phyloP scores from a whole-genome alignment of 2,329 filamentous ascomycete genomes.

The Colletotrichum cereale region DNA sequence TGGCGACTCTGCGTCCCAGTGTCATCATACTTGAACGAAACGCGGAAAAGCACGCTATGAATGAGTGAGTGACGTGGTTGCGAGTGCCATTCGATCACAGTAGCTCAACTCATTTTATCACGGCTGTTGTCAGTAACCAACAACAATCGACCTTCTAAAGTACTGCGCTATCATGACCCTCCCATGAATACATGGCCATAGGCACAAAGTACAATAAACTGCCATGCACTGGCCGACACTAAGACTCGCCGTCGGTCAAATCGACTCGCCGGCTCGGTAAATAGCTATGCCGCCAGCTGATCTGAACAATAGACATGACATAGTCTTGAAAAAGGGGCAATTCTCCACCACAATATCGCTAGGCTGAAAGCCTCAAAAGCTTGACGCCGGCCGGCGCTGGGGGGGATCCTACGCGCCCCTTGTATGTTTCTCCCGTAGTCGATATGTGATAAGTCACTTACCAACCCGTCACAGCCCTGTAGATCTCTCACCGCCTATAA shows the following conservation, averaged over 20 bases:
- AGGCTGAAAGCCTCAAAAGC: slow-evolving; percentile 36
- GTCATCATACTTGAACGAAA: not conserved
- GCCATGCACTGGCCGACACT: not conserved
- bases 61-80: not conserved
- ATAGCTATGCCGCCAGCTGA: not conserved
- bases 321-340: slow-evolving; percentile 6
- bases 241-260: slow-evolving; percentile 29
- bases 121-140: not conserved
- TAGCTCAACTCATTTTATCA: not conserved
- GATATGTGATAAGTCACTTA: slow-evolving; percentile 33
- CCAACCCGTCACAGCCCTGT: slow-evolving; percentile 30
- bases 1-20: not conserved
- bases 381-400: slow-evolving; percentile 18
- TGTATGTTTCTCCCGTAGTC: slow-evolving; percentile 19
- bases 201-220: not conserved
- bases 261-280: slow-evolving; percentile 26
- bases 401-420: not conserved
- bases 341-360: slow-evolving; percentile 35
- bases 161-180: not conserved
- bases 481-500: slow-evolving; percentile 38
- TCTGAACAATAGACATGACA: not conserved
- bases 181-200: not conserved
- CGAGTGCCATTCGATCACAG: not conserved
- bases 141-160: not conserved
- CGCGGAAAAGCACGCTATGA: not conserved